Base-by-base conservation (phyloP, 1,139 yeast genomes). In the Magnusiomyces fungicola region DNA sequence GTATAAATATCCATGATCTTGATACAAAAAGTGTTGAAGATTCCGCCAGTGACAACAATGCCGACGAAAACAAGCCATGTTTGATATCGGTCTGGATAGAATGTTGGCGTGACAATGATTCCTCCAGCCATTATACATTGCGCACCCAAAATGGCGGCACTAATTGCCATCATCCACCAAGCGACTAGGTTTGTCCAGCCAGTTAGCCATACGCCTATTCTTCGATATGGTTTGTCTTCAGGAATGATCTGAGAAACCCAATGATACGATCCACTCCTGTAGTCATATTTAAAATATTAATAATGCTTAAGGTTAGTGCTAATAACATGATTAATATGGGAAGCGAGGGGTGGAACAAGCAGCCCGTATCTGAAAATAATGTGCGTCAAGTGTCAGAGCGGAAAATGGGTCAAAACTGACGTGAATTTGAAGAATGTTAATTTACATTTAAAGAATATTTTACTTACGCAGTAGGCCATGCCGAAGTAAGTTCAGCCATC, bases 111-210 rank as follows among this genome's bases (percentile, higher is more conserved):
- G 38, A 51, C 16, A 22, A 47, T 45, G 29, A 43, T 51, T 6
- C 41, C 53, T 14, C 54, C 46, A 14, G 52, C 52, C 53, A 51
- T 50, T 33, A 50, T 45, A 33, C 54, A 50, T 25, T 50, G 54
- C 27, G 54, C 47, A n/a, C 49, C 48, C 3, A 51, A 49, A 29
- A 51, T 51, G 25, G 49, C 47, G 21, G 54, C 54, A 19, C 52
- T 46, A 24, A 50, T 46, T 10, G 52, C 50, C 54, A 51, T 51
- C 54, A 51, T 51, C 48, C 50, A 51, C 54, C 54, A 51, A n/a
- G 54, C 52, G 22, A 52, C 46, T 9, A 50, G 48, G 32, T 52
- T 52, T 6, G 53, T 50, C 55, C 55, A 52, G 27, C 55, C 53
- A 21, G 47, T 48, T 19, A 47, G 18, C 55, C 55, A 52, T 18